A percentile compares a stretch with the other conserved stretches of the same genome.
phyloP scores from a whole-genome alignment of 83 land plant species.

The Picea abies region DNA sequence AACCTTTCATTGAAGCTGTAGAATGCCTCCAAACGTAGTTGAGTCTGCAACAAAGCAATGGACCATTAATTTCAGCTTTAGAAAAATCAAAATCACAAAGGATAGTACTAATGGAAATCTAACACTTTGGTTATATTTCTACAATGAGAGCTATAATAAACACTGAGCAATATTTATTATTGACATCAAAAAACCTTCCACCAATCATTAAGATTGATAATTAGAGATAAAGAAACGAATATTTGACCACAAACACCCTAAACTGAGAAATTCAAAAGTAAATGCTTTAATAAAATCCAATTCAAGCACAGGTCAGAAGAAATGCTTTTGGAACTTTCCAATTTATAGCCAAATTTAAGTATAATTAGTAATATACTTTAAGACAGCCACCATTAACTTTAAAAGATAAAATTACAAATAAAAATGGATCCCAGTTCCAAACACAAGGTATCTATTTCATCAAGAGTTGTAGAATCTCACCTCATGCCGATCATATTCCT shows the following conservation, averaged over 20 bases:
- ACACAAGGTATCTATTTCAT: neutral
- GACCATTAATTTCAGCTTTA: neutral
- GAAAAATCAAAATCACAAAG: neutral
- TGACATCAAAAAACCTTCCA: neutral
- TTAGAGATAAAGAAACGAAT: neutral
- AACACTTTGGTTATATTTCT: neutral
- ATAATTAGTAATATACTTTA: neutral
- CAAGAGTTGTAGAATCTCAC: conserved; percentile 31
- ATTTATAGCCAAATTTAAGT: neutral
- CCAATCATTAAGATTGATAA: neutral
- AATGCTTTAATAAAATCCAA: neutral
- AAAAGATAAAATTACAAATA: neutral
- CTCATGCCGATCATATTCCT: conserved; percentile 96
- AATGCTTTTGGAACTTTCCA: neutral
- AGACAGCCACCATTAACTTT: neutral
- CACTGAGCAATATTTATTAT: neutral
- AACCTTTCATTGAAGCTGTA: conserved; percentile 96
- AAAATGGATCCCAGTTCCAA: neutral
- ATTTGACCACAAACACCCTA: conserved; percentile 1
- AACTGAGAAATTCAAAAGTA: neutral
- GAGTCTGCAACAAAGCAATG: conserved; percentile 26
- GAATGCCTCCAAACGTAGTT: conserved; percentile 92
- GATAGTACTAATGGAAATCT: neutral
- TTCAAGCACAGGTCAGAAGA: neutral
- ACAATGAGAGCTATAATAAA: neutral